phyloP scores from a whole-genome alignment of 2,329 filamentous ascomycete species.

The Lasiodiplodia sp. region DNA sequence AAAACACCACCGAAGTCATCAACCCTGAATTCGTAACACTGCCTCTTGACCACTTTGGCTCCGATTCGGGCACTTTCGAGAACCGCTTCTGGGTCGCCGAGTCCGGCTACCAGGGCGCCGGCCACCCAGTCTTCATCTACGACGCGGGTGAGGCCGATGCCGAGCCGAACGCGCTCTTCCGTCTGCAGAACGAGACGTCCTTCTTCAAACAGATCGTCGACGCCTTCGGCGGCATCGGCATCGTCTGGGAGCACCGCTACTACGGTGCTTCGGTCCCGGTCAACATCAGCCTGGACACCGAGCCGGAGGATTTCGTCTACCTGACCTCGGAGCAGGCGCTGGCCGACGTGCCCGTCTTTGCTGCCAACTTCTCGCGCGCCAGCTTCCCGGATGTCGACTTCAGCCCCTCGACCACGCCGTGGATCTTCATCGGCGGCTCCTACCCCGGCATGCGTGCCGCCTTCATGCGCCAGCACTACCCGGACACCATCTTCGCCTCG shows the following conservation, averaged over 20 bases:
- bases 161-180: slow-evolving; percentile 10
- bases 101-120: slow-evolving; percentile 41
- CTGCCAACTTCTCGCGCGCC: slow-evolving; percentile 47
- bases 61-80: slow-evolving; percentile 41
- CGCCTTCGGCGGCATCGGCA: slow-evolving; percentile 38
- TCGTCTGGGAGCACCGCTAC: slow-evolving; percentile 52
- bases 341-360: slow-evolving; percentile 51
- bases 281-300: slow-evolving; percentile 42
- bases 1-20: slow-evolving; percentile 16
- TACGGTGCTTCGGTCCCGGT: slow-evolving; percentile 51
- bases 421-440: slow-evolving; percentile 48
- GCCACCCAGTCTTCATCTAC: slow-evolving; percentile 49
- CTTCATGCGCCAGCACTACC: slow-evolving; percentile 48
- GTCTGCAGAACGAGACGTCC: slow-evolving; percentile 11
- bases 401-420: slow-evolving; percentile 46
- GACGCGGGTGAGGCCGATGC: slow-evolving; percentile 47
- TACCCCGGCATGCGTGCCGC: slow-evolving; percentile 50
- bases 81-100: slow-evolving; percentile 49
- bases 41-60: slow-evolving; percentile 47
- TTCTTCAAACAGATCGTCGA: slow-evolving; percentile 26
- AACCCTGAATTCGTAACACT: slow-evolving; percentile 44
- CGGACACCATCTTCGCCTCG: slow-evolving; percentile 46
- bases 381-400: slow-evolving; percentile 44
- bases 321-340: slow-evolving; percentile 51
- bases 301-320: slow-evolving; percentile 44